These are phyloP conservation scores for Phialophora chinensis DNA, from an alignment of 2,329 filamentous ascomycete genomes.

Conservation along the genomic window DNA sequence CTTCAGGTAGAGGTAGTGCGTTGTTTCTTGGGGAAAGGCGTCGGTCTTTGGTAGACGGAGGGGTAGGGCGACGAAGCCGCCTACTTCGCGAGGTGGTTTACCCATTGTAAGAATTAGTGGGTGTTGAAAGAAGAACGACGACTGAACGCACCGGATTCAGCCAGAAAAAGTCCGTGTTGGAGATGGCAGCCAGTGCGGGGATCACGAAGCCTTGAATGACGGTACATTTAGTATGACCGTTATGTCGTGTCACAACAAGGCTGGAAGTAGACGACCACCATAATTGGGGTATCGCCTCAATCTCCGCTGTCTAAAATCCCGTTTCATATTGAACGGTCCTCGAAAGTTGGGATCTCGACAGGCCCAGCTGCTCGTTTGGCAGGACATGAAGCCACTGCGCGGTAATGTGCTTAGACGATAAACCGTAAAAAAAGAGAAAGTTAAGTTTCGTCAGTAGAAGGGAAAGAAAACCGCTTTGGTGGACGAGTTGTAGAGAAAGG, in stretches of 20 bases:
- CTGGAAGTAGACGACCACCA: not conserved
- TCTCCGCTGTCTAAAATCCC: not conserved
- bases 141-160: not conserved
- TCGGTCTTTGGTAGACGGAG: conserved; percentile 69
- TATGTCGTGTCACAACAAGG: not conserved
- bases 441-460: not conserved
- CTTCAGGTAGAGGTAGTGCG: conserved; percentile 86
- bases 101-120: conserved; percentile 42
- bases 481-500: not conserved
- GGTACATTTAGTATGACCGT: not conserved
- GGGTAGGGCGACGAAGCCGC: conserved; percentile 72
- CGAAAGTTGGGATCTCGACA: no score
- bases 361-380: not conserved
- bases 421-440: not conserved
- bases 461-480: not conserved
- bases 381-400: not conserved
- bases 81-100: conserved; percentile 49
- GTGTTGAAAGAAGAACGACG: not conserved
- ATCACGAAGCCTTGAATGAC: not conserved
- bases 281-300: not conserved
- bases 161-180: not conserved
- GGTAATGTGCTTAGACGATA: not conserved
- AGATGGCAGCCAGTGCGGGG: not conserved
- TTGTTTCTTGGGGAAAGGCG: conserved; percentile 66
- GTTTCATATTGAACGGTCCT: not conserved